A percentile compares a stretch with the other conserved stretches of the same genome.
Conservation (phyloP, 306 rosid genomes). For the Malus sylvestris region DNA sequence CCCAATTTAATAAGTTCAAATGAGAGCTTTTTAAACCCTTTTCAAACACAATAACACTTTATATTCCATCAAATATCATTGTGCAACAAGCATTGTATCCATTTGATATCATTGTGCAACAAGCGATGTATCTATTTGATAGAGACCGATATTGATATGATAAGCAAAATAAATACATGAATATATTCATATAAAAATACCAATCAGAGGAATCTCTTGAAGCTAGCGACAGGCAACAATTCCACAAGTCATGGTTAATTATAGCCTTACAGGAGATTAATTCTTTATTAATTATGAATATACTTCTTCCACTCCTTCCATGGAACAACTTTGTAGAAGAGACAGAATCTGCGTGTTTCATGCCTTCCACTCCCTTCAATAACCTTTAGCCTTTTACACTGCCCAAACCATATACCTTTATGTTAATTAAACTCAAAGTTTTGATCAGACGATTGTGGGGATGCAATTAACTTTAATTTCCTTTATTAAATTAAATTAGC, state of each 20-base stretch:
- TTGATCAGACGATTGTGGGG: slow-evolving; percentile 49
- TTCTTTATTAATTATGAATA: not conserved
- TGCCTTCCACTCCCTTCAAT: slow-evolving; percentile 26
- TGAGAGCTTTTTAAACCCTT: slow-evolving; percentile 41
- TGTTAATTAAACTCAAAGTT: slow-evolving; percentile 16
- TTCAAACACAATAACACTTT: slow-evolving; percentile 28
- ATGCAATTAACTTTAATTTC: slow-evolving; percentile 29
- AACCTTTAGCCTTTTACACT: not conserved
- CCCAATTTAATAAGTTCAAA: slow-evolving; percentile 48
- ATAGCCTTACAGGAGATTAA: not conserved
- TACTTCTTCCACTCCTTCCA: slow-evolving; percentile 25
- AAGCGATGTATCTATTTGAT: slow-evolving; percentile 34
- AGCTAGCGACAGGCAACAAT: too few relatives aligned
- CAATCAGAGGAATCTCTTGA: not conserved
- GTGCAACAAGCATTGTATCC: slow-evolving; percentile 33
- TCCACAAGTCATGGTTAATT: not conserved
- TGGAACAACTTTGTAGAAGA: slow-evolving; percentile 24
- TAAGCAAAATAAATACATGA: not conserved
- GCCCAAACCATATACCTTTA: slow-evolving; percentile 12
- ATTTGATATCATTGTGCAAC: slow-evolving; percentile 32
- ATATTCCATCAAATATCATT: slow-evolving; percentile 41
- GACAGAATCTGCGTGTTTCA: slow-evolving; percentile 46
- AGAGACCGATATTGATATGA: slow-evolving; percentile 21
- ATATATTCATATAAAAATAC: not conserved
- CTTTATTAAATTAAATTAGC: not conserved